These are phyloP conservation scores for Crithidia thermophila DNA, from an alignment of 208 protist genomes.

Conservation along the genomic window DNA sequence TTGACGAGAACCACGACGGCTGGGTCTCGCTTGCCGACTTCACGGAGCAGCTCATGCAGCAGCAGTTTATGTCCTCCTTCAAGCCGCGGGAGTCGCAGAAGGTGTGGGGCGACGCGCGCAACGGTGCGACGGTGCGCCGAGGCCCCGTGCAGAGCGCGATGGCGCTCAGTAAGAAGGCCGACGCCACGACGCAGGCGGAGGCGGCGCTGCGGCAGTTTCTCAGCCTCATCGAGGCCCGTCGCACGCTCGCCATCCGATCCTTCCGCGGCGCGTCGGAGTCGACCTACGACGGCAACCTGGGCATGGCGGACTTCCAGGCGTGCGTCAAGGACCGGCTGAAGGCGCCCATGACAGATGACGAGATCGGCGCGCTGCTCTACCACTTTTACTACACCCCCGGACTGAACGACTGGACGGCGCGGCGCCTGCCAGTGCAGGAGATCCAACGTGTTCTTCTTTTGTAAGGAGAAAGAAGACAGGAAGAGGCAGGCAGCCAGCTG, in stretches of 20 bases:
- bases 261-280: constrained; percentile 55
- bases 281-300: constrained; percentile 81
- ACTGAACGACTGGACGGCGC: constrained; percentile 61
- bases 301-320: constrained; percentile 72
- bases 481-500: too few species aligned
- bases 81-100: constrained; percentile 38
- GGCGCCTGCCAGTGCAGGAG: constrained; percentile 70
- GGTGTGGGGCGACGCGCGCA: constrained; percentile 25
- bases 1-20: constrained; percentile 82
- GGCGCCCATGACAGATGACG: constrained; percentile 62
- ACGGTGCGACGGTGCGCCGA: constrained; percentile 27
- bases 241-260: constrained; percentile 73
- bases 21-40: constrained; percentile 84
- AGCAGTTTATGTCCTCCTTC: constrained; percentile 85
- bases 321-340: constrained; percentile 62
- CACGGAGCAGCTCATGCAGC: constrained; percentile 71
- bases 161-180: constrained; percentile 32
- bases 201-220: constrained; percentile 77
- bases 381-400: constrained; percentile 79
- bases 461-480: constrained; percentile 25
- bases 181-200: constrained; percentile 47
- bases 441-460: constrained; percentile 62
- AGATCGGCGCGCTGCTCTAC: constrained; percentile 81
- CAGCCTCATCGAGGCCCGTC: constrained; percentile 68
- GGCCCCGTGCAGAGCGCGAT: constrained; percentile 53